Conservation (phyloP, 257 asterid species). For the Solanum sitiens region DNA sequence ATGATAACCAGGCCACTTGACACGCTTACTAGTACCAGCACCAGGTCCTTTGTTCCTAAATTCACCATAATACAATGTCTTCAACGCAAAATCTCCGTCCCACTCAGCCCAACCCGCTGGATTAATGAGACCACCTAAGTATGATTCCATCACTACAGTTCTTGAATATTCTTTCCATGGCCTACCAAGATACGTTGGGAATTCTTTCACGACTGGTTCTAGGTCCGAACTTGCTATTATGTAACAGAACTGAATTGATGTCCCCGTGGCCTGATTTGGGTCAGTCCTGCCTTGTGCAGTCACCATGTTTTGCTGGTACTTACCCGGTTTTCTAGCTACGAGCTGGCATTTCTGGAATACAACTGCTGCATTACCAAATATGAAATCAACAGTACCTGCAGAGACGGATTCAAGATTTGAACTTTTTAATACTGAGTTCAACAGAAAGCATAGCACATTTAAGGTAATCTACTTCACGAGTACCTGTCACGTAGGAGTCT, state of each 20-base stretch:
- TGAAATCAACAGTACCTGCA: constrained; percentile 35
- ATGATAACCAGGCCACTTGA: constrained; percentile 40
- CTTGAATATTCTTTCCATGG: constrained; percentile 55
- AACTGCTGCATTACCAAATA: constrained; percentile 52
- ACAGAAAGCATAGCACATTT: no score
- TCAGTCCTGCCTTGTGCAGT: constrained; percentile 60
- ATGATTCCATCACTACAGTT: constrained; percentile 42
- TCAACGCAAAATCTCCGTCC: constrained; percentile 33
- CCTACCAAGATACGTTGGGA: constrained; percentile 40
- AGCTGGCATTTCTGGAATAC: constrained; percentile 42
- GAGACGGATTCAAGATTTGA: background rate
- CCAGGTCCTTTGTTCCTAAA: constrained; percentile 46
- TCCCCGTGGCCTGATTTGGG: constrained; percentile 52
- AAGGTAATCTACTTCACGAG: no score
- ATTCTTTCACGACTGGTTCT: constrained; percentile 16
- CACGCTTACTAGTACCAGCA: constrained; percentile 32
- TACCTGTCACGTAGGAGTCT: constrained; percentile 29
- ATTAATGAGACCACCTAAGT: constrained; percentile 20
- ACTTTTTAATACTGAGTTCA: background rate
- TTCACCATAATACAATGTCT: constrained; percentile 45
- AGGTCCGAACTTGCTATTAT: constrained; percentile 28
- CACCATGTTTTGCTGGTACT: constrained; percentile 40
- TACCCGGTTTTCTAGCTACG: constrained; percentile 25
- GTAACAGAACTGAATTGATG: constrained; percentile 31
- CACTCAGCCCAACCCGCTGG: constrained; percentile 54